These are phyloP conservation scores for Oryza rufipogon DNA, from an alignment of 176 grass and related monocot species.

Conservation along the genomic window DNA sequence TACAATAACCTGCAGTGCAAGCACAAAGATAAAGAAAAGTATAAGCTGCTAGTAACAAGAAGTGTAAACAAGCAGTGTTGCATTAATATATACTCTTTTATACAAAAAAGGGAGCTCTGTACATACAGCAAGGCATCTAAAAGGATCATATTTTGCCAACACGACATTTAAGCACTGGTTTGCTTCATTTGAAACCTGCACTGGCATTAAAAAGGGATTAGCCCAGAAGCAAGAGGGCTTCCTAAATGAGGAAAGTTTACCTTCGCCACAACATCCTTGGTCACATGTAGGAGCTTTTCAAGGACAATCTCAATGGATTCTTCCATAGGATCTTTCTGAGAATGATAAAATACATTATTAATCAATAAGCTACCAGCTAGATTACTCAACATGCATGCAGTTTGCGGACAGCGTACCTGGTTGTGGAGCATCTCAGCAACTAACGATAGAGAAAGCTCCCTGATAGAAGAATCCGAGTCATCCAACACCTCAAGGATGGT, in stretches of 20 bases:
- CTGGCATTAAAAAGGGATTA: slow-evolving; percentile 40
- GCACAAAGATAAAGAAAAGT: slow-evolving; percentile 19
- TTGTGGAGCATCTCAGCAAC: slow-evolving; percentile 77
- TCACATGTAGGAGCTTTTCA: slow-evolving; percentile 78
- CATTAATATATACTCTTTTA: neutral
- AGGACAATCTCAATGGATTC: slow-evolving; percentile 88
- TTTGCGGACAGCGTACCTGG: slow-evolving; percentile 62
- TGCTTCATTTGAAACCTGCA: slow-evolving; percentile 88
- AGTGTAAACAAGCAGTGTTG: slow-evolving; percentile 28
- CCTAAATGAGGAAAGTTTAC: slow-evolving; percentile 39
- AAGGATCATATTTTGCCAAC: slow-evolving; percentile 75
- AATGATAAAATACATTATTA: slow-evolving; percentile 40
- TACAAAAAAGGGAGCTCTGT: slow-evolving; percentile 2
- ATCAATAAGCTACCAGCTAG: slow-evolving; percentile 16
- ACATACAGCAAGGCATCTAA: slow-evolving; percentile 83
- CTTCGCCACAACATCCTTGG: slow-evolving; percentile 72
- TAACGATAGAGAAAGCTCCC: slow-evolving; percentile 70
- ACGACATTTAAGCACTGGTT: slow-evolving; percentile 67
- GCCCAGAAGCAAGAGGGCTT: slow-evolving; percentile 1
- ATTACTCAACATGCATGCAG: slow-evolving; percentile 20
- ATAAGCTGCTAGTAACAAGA: slow-evolving; percentile 34
- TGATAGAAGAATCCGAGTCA: slow-evolving; percentile 71
- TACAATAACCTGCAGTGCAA: slow-evolving; percentile 65
- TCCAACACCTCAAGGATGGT: slow-evolving; percentile 75
- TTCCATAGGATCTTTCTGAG: slow-evolving; percentile 78